These are phyloP conservation scores for Durusdinium trenchii DNA, from an alignment of 73 alveolate genomes.

Conservation along the genomic window DNA sequence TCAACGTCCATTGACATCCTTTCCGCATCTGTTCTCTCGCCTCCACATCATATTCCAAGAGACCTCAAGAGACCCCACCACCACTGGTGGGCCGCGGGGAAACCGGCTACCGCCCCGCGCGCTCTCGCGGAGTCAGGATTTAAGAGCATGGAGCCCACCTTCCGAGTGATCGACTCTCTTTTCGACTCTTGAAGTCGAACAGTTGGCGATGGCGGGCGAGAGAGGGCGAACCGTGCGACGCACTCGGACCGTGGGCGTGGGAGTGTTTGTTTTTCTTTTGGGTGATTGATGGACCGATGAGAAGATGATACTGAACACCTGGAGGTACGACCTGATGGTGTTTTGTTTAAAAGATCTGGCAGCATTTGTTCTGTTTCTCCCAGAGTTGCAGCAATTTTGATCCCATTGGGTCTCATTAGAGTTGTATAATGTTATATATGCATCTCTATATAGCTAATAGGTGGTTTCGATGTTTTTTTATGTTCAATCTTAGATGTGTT, in stretches of 20 bases:
- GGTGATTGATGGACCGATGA: neutral
- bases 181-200: neutral
- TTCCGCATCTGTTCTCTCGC: too few relatives aligned
- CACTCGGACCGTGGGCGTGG: neutral
- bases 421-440: neutral
- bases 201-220: neutral
- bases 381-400: neutral
- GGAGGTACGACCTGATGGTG: neutral
- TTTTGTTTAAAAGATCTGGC: neutral
- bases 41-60: too few relatives aligned
- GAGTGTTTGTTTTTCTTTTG: neutral
- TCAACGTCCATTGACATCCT: too few relatives aligned
- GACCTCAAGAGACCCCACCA: too few relatives aligned
- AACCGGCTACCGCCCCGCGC: too few relatives aligned
- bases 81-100: too few relatives aligned
- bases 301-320: neutral
- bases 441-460: too few relatives aligned
- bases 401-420: neutral
- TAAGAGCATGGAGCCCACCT: neutral
- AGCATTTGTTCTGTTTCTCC: neutral
- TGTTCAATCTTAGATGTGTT: too few relatives aligned
- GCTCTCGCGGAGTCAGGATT: neutral
- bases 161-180: constrained; percentile 3
- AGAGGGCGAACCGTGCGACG: neutral
- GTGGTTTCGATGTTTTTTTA: too few relatives aligned